Conservation (phyloP, 1,284 basidiomycete species). For the Mycosarcoma maydis region DNA sequence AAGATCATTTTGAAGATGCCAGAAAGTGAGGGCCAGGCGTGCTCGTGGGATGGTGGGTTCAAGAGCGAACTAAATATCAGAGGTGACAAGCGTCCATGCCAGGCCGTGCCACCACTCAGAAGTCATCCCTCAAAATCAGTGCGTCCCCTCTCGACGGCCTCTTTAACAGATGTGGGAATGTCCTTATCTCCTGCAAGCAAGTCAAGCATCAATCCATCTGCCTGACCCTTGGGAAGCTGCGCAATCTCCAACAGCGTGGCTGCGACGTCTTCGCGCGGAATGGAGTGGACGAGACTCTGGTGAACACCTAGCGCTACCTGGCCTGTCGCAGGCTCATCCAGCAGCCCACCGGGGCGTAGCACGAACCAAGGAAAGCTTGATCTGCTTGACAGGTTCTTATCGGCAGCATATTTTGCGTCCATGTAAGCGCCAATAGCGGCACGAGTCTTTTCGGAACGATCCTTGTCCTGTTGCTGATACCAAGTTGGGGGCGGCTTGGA, state of each 20-base stretch:
- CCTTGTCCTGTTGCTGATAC: slow-evolving; percentile 40
- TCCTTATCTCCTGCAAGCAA: slow-evolving; percentile 73
- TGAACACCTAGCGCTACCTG: slow-evolving; percentile 48
- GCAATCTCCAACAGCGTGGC: slow-evolving; percentile 71
- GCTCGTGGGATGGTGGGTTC: too few relatives aligned
- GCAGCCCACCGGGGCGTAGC: slow-evolving; percentile 75
- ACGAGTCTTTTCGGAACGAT: slow-evolving; percentile 63
- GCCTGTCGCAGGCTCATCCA: slow-evolving; percentile 68
- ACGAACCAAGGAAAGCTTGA: slow-evolving; percentile 77
- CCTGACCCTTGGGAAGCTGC: slow-evolving; percentile 71
- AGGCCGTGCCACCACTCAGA: background rate
- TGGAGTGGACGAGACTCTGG: slow-evolving; percentile 35
- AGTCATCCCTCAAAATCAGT: slow-evolving; percentile 67
- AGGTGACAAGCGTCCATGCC: background rate
- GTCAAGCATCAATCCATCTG: slow-evolving; percentile 74
- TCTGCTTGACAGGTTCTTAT: slow-evolving; percentile 74
- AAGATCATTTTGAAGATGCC: too few relatives aligned
- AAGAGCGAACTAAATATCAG: too few relatives aligned
- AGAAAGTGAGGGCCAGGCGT: too few relatives aligned
- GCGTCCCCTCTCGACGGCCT: slow-evolving; percentile 71
- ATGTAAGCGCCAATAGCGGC: slow-evolving; percentile 48
- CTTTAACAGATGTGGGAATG: slow-evolving; percentile 71
- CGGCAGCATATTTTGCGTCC: slow-evolving; percentile 71
- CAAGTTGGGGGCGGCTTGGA: slow-evolving; percentile 66
- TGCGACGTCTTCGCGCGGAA: slow-evolving; percentile 74